phyloP scores from a whole-genome alignment of 768 basidiomycete species.

The Melanogaster broomeanus region DNA sequence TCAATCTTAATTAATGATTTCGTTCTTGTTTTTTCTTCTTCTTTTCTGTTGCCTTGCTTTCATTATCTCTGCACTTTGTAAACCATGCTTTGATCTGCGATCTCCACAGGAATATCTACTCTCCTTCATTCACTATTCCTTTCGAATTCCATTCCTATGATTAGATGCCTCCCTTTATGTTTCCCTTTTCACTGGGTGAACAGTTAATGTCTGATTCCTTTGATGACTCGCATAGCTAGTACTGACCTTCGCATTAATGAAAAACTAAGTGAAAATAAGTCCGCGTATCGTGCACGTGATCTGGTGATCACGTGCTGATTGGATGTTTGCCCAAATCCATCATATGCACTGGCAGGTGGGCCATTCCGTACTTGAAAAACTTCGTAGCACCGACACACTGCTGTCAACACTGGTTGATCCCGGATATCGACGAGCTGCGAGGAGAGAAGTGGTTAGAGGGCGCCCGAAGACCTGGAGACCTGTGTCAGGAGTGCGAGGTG shows the following conservation, averaged over 20 bases:
- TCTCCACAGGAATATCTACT: conserved; percentile 18
- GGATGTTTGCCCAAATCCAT: neutral
- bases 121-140: conserved; percentile 10
- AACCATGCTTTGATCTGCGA: conserved; percentile 21
- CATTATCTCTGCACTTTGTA: conserved; percentile 29
- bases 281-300: conserved; percentile 4
- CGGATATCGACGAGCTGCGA: neutral
- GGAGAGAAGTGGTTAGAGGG: neutral
- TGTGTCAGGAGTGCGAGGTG: conserved; percentile 1
- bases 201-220: conserved; percentile 1
- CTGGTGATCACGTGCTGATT: neutral
- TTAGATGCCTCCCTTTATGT: conserved; percentile 4
- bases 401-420: neutral
- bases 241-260: too few relatives aligned
- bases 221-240: too few relatives aligned
- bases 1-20: conserved; percentile 33
- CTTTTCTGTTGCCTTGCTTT: conserved; percentile 1
- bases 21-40: conserved; percentile 16
- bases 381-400: neutral
- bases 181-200: conserved; percentile 4
- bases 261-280: too few relatives aligned
- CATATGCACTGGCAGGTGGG: neutral
- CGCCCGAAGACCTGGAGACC: neutral
- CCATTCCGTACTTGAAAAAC: neutral
- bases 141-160: conserved; percentile 9